Conservation (phyloP, 2,329 filamentous ascomycete species). For the Colletotrichum sp. region DNA sequence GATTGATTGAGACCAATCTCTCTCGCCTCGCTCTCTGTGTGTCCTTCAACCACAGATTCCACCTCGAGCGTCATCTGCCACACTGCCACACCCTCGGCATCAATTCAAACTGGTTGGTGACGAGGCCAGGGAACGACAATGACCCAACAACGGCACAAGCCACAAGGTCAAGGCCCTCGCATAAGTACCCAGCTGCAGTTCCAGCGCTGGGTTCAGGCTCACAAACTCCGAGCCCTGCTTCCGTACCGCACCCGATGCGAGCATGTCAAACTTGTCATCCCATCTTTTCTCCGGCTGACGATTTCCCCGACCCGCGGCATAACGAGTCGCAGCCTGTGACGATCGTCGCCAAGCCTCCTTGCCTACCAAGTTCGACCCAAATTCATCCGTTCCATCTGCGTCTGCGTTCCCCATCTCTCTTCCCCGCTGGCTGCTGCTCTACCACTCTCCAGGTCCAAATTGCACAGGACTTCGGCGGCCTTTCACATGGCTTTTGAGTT, state of each 20-base stretch:
- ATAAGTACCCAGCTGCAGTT: background rate
- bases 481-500: background rate
- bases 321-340: constrained; percentile 17
- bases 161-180: background rate
- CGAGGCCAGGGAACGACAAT: background rate
- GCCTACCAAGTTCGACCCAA: background rate
- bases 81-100: background rate
- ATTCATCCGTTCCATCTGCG: background rate
- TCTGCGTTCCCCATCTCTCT: background rate
- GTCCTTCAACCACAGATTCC: background rate
- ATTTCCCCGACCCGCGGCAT: constrained; percentile 20
- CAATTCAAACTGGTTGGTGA: background rate
- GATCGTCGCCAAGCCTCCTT: constrained; percentile 3
- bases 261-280: constrained; percentile 17
- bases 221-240: background rate
- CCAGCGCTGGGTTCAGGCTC: background rate
- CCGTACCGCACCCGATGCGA: background rate
- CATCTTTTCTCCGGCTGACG: constrained; percentile 15
- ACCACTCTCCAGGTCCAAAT: background rate
- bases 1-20: background rate
- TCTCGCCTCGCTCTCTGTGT: background rate
- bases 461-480: background rate
- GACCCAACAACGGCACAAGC: background rate
- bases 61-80: background rate
- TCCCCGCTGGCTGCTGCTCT: background rate